These are phyloP conservation scores for Erysimum pusillum DNA, from an alignment of 441 rosid genomes.

Conservation along the genomic window DNA sequence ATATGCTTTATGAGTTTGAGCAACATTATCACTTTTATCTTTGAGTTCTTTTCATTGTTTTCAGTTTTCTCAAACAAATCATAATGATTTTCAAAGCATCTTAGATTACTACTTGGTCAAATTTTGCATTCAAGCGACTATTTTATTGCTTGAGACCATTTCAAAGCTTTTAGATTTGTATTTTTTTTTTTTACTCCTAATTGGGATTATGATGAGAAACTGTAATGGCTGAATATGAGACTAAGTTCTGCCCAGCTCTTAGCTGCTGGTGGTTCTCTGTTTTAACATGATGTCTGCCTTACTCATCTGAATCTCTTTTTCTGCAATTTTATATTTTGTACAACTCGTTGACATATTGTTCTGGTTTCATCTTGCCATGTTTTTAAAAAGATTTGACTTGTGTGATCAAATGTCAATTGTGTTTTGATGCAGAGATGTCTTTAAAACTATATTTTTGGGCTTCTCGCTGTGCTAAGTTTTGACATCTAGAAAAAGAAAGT, in stretches of 20 bases:
- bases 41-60: background rate
- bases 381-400: constrained; percentile 31
- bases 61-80: background rate
- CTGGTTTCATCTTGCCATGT: constrained; percentile 44
- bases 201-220: constrained; percentile 56
- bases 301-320: constrained; percentile 62
- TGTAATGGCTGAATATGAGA: constrained; percentile 50
- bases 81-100: background rate
- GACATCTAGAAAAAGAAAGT: constrained; percentile 32
- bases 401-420: constrained; percentile 35
- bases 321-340: background rate
- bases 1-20: background rate
- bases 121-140: background rate
- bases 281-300: constrained; percentile 60
- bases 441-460: constrained; percentile 4
- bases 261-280: constrained; percentile 55
- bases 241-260: constrained; percentile 51
- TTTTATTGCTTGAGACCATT: constrained; percentile 11
- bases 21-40: background rate
- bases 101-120: background rate
- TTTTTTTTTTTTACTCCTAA: background rate
- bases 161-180: constrained; percentile 9
- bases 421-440: constrained; percentile 22
- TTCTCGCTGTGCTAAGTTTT: constrained; percentile 22
- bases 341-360: constrained; percentile 19